These are phyloP conservation scores for Fragilariopsis cylindrus DNA, from an alignment of 108 stramenopile genomes.

Conservation along the genomic window DNA sequence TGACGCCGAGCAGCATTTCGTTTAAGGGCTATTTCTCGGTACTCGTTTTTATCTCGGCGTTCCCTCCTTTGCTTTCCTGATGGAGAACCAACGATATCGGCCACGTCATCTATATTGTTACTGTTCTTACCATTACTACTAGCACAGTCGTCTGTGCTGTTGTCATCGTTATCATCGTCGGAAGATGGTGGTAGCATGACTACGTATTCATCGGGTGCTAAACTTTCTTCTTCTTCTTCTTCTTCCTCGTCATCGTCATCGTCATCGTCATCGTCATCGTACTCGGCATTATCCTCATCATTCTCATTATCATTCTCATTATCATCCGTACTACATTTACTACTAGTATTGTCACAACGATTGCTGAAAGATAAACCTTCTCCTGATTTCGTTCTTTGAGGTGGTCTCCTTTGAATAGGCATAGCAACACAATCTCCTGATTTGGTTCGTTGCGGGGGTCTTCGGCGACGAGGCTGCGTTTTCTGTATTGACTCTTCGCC, in stretches of 20 bases:
- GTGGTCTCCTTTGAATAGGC: not conserved
- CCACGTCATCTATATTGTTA: too few species aligned
- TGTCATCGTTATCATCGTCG: constrained; percentile 23
- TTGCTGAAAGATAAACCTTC: not conserved
- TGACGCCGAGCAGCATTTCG: constrained; percentile 36
- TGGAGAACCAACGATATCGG: not conserved
- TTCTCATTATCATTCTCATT: too few species aligned
- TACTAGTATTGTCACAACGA: not conserved
- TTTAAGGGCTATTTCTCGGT: constrained; percentile 21
- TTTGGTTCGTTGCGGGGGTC: constrained; percentile 20
- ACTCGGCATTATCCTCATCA: not conserved
- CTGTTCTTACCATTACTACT: too few species aligned
- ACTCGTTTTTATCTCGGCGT: not conserved
- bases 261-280: not conserved
- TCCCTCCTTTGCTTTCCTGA: constrained; percentile 11
- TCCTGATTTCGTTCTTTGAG: not conserved
- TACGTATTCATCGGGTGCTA: constrained; percentile 1
- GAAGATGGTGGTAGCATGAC: constrained; percentile 9
- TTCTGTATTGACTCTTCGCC: not conserved
- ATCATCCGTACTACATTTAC: not conserved
- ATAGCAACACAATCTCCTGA: constrained; percentile 11
- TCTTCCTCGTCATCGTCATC: not conserved
- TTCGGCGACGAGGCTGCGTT: not conserved
- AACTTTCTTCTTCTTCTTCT: not conserved
- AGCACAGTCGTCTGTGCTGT: too few species aligned